phyloP scores from a whole-genome alignment of 2,329 filamentous ascomycete genomes.

The Colletotrichum ledebouriae region DNA sequence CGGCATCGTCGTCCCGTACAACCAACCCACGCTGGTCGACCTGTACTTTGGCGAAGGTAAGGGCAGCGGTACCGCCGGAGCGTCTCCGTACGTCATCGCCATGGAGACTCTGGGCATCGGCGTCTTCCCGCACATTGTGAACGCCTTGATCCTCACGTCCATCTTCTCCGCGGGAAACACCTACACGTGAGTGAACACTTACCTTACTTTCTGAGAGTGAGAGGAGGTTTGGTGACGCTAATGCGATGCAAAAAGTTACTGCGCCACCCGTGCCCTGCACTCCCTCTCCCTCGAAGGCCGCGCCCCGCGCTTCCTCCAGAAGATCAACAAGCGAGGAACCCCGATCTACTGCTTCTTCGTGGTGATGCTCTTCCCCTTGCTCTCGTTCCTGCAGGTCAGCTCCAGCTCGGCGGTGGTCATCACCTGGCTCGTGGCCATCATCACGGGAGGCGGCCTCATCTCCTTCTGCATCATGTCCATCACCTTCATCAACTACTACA shows the following conservation, averaged over 20 bases:
- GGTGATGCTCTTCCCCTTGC: slow-evolving; percentile 24
- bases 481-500: slow-evolving; percentile 73
- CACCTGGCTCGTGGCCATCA: slow-evolving; percentile 75
- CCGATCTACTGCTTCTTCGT: slow-evolving; percentile 41
- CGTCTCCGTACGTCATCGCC: slow-evolving; percentile 74
- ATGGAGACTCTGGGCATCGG: slow-evolving; percentile 71
- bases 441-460: slow-evolving; percentile 60
- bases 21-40: slow-evolving; percentile 69
- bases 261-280: slow-evolving; percentile 68
- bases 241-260: slow-evolving; percentile 52
- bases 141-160: slow-evolving; percentile 68
- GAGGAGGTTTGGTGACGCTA: no score
- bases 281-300: slow-evolving; percentile 66
- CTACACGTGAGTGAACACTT: slow-evolving; percentile 47
- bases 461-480: slow-evolving; percentile 50
- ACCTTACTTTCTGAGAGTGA: no score
- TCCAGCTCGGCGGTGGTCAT: slow-evolving; percentile 73
- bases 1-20: slow-evolving; percentile 75
- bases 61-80: slow-evolving; percentile 53
- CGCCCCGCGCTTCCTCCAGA: slow-evolving; percentile 56
- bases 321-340: slow-evolving; percentile 53
- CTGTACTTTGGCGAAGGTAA: slow-evolving; percentile 69
- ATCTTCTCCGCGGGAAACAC: slow-evolving; percentile 74
- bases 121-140: slow-evolving; percentile 74
- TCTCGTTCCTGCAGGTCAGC: slow-evolving; percentile 39